phyloP scores from a whole-genome alignment of 2,329 filamentous ascomycete genomes.

The Chrysoporthe cubensis region DNA sequence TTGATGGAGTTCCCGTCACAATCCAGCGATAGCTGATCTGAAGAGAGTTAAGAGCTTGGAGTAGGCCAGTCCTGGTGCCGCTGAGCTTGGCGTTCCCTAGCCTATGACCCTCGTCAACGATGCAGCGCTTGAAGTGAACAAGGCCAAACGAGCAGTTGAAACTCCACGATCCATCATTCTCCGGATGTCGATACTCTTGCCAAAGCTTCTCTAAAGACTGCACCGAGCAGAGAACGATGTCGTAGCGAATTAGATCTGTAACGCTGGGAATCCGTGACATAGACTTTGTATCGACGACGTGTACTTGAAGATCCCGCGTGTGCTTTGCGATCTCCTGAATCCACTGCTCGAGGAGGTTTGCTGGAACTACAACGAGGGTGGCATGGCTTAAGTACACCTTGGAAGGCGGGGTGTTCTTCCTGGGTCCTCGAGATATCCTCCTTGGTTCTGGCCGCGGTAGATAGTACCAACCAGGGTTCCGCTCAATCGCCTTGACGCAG shows the following conservation, averaged over 20 bases:
- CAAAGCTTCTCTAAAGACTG: conserved; percentile 68
- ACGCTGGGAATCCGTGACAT: conserved; percentile 55
- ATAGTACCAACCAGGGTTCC: conserved; percentile 64
- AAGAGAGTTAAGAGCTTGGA: conserved; percentile 56
- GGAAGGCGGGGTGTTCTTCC: conserved; percentile 40
- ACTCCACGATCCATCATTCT: conserved; percentile 34
- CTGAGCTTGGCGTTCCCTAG: conserved; percentile 68
- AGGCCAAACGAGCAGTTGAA: conserved; percentile 65
- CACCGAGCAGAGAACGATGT: conserved; percentile 79
- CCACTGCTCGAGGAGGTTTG: conserved; percentile 87
- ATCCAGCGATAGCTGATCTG: conserved; percentile 79
- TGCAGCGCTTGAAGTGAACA: conserved; percentile 84
- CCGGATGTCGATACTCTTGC: conserved; percentile 49
- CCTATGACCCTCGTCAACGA: conserved; percentile 90
- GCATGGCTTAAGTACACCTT: conserved; percentile 67
- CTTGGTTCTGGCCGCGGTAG: conserved; percentile 51
- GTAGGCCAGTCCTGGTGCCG: conserved; percentile 57
- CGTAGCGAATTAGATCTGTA: conserved; percentile 65
- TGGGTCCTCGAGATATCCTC: conserved; percentile 43
- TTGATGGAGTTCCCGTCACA: conserved; percentile 87
- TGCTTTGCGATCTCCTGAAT: conserved; percentile 79
- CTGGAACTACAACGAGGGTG: conserved; percentile 79
- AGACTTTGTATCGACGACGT: conserved; percentile 62
- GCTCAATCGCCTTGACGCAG: conserved; percentile 60
- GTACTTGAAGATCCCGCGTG: conserved; percentile 65